phyloP scores from a whole-genome alignment of 495 filamentous ascomycete genomes.

The Pyrenopolyporus hunteri region DNA sequence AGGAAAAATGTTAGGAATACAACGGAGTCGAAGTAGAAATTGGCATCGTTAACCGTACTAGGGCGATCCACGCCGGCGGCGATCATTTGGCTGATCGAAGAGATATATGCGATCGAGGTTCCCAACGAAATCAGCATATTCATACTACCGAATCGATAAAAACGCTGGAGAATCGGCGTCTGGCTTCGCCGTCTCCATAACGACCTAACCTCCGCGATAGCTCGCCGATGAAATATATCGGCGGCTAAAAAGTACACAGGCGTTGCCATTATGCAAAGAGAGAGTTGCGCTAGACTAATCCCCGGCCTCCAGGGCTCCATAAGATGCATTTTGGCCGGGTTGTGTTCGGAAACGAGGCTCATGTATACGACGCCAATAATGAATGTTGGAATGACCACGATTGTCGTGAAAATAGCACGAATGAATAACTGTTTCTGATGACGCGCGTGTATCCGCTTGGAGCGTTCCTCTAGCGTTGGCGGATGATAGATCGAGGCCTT shows the following conservation, averaged over 20 bases:
- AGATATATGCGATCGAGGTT: constrained; percentile 86
- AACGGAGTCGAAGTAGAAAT: constrained; percentile 92
- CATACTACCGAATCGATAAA: constrained; percentile 96
- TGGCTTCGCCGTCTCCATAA: constrained; percentile 83
- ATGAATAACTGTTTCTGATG: constrained; percentile 66
- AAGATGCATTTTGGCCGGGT: constrained; percentile 64
- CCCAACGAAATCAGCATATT: constrained; percentile 90
- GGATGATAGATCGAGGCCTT: constrained; percentile 74
- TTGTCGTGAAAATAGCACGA: constrained; percentile 73
- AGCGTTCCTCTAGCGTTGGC: constrained; percentile 84
- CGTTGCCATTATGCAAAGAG: constrained; percentile 84
- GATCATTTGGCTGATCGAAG: constrained; percentile 79
- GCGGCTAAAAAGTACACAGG: constrained; percentile 90
- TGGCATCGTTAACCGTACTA: constrained; percentile 51
- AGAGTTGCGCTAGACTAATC: constrained; percentile 79
- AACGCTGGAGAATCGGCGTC: constrained; percentile 74
- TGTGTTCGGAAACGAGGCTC: constrained; percentile 69
- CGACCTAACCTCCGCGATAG: constrained; percentile 76
- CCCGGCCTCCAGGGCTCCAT: constrained; percentile 75
- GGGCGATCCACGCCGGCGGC: constrained; percentile 61
- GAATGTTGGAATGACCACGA: constrained; percentile 83
- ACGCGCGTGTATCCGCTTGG: constrained; percentile 69
- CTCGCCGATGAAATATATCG: constrained; percentile 81
- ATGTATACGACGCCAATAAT: constrained; percentile 91
- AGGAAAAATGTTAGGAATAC: constrained; percentile 94